Conservation (phyloP, 108 stramenopile species). For the Mayamaea pseudoterrestris region DNA sequence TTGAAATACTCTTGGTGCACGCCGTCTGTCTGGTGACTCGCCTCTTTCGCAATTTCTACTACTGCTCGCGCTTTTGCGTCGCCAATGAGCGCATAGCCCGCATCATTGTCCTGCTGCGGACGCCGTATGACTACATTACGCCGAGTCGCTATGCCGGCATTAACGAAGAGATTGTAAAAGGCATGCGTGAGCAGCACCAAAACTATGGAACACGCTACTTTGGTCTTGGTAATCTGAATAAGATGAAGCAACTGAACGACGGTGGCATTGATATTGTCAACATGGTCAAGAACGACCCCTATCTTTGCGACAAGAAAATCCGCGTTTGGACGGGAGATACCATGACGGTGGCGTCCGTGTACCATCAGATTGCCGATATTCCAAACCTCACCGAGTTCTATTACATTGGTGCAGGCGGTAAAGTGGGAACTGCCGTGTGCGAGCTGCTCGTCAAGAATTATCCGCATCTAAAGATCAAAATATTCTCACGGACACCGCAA, state of each 20-base stretch:
- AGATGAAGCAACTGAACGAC: conserved; percentile 71
- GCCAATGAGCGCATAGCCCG: conserved; percentile 43
- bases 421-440: conserved; percentile 59
- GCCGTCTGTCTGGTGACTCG: conserved; percentile 20
- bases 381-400: conserved; percentile 41
- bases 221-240: conserved; percentile 61
- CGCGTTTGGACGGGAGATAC: conserved; percentile 62
- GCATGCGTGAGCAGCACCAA: conserved; percentile 36
- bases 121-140: conserved; percentile 45
- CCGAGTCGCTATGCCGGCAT: conserved; percentile 33
- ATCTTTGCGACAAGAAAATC: conserved; percentile 53
- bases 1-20: conserved; percentile 45
- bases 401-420: conserved; percentile 63
- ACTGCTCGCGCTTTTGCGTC: conserved; percentile 43
- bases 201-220: conserved; percentile 39
- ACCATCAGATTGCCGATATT: conserved; percentile 39
- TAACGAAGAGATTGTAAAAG: conserved; percentile 47
- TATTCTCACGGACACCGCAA: conserved; percentile 38
- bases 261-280: conserved; percentile 49
- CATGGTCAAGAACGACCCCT: conserved; percentile 41
- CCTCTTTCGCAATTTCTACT: conserved; percentile 20
- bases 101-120: conserved; percentile 45
- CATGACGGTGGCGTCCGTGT: conserved; percentile 58
- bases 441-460: conserved; percentile 24
- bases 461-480: conserved; percentile 51